These are phyloP conservation scores for Neurospora sp. DNA, from an alignment of 495 filamentous ascomycete genomes.

Conservation along the genomic window DNA sequence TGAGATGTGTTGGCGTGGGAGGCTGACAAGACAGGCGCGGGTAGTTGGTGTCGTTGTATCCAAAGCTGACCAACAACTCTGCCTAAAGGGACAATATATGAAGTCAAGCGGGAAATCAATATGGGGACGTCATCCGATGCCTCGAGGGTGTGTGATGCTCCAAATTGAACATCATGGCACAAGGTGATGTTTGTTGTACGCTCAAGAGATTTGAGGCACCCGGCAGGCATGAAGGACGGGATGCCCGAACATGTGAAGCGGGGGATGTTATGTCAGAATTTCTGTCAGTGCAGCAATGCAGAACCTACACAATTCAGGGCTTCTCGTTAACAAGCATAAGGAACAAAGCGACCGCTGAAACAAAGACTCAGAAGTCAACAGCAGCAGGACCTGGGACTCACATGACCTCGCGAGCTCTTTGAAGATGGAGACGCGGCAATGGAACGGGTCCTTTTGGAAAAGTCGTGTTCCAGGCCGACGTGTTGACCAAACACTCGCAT, in stretches of 20 bases:
- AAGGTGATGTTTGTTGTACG: background rate
- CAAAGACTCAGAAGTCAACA: background rate
- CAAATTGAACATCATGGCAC: background rate
- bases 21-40: background rate
- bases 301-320: background rate
- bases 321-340: background rate
- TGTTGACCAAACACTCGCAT: background rate
- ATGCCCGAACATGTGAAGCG: background rate
- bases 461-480: background rate
- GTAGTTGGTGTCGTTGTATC: background rate
- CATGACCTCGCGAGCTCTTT: background rate
- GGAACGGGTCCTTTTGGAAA: background rate
- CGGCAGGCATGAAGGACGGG: background rate
- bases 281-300: background rate
- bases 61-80: background rate
- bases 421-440: background rate
- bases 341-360: background rate
- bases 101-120: background rate
- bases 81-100: background rate
- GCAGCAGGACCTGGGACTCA: background rate
- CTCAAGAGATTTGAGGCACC: background rate
- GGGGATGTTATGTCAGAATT: background rate
- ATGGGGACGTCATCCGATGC: background rate
- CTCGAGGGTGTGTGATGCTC: background rate
- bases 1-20: background rate